A percentile compares a stretch with the other conserved stretches of the same genome.
Evolutionary conservation across 306 rosid genomes (phyloP).

Genomic region (Cyamopsis tetragonoloba): DNA sequence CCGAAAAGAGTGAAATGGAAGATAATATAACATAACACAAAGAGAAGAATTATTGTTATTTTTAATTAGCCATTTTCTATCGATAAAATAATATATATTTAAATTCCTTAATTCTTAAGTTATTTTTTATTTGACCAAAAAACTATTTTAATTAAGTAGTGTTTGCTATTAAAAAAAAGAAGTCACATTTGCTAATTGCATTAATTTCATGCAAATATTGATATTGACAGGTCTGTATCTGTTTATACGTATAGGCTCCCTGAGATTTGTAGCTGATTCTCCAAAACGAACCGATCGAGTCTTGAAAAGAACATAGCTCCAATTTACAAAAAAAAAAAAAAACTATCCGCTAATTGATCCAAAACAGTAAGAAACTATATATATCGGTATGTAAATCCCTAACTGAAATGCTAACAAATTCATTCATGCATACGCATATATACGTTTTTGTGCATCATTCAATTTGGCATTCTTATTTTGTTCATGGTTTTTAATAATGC

Average conservation of each 20-base stretch:
- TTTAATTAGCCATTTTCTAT: too few relatives aligned
- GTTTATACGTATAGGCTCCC: not conserved
- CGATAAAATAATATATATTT: too few relatives aligned
- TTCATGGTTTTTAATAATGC: not conserved
- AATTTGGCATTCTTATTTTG: not conserved
- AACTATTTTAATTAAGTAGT: too few relatives aligned
- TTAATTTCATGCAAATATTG: constrained; percentile 4
- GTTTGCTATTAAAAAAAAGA: too few relatives aligned
- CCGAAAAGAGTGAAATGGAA: too few relatives aligned
- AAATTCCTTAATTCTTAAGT: too few relatives aligned
- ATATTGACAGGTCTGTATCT: constrained; percentile 10
- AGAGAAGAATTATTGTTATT: too few relatives aligned
- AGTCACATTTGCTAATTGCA: not conserved
- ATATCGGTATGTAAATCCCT: constrained; percentile 3
- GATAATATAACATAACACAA: too few relatives aligned
- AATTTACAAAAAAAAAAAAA: too few relatives aligned
- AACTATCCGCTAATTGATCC: not conserved
- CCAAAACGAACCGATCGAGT: not conserved
- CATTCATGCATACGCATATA: constrained; percentile 18
- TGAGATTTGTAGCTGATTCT: constrained; percentile 6
- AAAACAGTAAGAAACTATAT: not conserved
- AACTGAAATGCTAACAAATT: not conserved
- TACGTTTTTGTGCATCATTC: not conserved
- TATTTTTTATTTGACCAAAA: too few relatives aligned
- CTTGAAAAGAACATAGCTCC: constrained; percentile 10